phyloP scores from a whole-genome alignment of 306 rosid genomes.

The Ormosia semicastrata region DNA sequence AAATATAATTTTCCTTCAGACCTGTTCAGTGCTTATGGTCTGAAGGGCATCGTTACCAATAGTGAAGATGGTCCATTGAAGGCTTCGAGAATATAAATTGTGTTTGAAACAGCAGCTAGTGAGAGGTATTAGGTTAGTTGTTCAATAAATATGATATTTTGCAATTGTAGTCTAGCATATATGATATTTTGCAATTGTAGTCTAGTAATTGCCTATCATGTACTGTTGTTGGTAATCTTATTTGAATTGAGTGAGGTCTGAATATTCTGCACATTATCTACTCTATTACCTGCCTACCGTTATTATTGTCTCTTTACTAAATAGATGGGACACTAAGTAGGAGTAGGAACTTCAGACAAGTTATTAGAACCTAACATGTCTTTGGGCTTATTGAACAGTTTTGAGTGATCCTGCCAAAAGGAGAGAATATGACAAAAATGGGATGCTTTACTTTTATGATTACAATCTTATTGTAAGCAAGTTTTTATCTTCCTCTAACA shows the following conservation, averaged over 20 bases:
- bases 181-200: background rate
- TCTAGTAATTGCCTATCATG: background rate
- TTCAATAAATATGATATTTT: background rate
- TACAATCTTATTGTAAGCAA: constrained; percentile 77
- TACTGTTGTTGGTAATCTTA: background rate
- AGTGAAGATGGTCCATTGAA: background rate
- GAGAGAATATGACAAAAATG: constrained; percentile 77
- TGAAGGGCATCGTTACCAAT: too few relatives aligned
- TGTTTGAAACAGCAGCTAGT: too few relatives aligned
- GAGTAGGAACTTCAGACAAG: background rate
- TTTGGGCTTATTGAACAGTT: constrained; percentile 51
- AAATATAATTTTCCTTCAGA: too few relatives aligned
- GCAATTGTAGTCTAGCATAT: background rate
- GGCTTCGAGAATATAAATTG: too few relatives aligned
- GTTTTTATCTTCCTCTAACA: background rate
- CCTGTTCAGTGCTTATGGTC: too few relatives aligned
- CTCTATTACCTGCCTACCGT: too few relatives aligned
- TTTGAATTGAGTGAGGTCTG: background rate
- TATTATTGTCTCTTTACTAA: too few relatives aligned
- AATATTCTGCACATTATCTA: background rate
- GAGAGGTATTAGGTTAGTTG: background rate
- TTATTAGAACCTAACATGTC: constrained; percentile 36
- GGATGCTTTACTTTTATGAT: constrained; percentile 78
- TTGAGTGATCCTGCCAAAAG: constrained; percentile 91
- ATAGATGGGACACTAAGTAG: background rate